These are phyloP conservation scores for Ocimum tenuiflorum DNA, from an alignment of 257 asterid species.

Conservation along the genomic window DNA sequence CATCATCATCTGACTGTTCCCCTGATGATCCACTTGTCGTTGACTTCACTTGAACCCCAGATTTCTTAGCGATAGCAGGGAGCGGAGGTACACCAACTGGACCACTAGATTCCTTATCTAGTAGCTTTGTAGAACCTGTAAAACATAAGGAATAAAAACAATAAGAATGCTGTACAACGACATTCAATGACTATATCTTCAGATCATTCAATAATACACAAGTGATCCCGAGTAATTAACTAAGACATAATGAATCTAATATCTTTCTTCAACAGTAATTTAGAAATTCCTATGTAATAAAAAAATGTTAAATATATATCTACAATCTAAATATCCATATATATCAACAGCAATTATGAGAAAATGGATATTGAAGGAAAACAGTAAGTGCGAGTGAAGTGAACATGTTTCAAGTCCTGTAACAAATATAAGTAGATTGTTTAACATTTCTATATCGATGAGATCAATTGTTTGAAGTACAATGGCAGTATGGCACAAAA, in stretches of 20 bases:
- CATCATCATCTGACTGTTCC: conserved; percentile 88
- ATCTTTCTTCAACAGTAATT: not conserved
- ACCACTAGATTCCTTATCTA: conserved; percentile 46
- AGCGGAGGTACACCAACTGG: conserved; percentile 55
- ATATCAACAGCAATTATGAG: not conserved
- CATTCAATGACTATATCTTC: not conserved
- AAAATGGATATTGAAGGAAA: not conserved
- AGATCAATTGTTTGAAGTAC: conserved; percentile 5
- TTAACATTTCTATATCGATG: not conserved
- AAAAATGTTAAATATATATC: not conserved
- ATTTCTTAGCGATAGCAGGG: conserved; percentile 46
- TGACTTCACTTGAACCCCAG: conserved; percentile 57
- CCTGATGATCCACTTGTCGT: conserved; percentile 88
- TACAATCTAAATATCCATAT: not conserved
- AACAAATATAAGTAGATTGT: not conserved
- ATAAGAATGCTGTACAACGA: not conserved
- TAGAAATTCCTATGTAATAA: not conserved
- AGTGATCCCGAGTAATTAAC: not conserved
- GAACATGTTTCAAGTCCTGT: not conserved
- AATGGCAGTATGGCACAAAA: not conserved
- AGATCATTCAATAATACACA: not conserved
- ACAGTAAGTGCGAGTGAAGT: not conserved
- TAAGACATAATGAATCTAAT: not conserved
- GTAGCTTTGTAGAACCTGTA: conserved; percentile 43
- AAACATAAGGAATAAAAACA: conserved; percentile 4